A percentile compares a stretch with the other conserved stretches of the same genome.
phyloP scores from a whole-genome alignment of 1,284 basidiomycete genomes.

The Apiotrichum laibachii region DNA sequence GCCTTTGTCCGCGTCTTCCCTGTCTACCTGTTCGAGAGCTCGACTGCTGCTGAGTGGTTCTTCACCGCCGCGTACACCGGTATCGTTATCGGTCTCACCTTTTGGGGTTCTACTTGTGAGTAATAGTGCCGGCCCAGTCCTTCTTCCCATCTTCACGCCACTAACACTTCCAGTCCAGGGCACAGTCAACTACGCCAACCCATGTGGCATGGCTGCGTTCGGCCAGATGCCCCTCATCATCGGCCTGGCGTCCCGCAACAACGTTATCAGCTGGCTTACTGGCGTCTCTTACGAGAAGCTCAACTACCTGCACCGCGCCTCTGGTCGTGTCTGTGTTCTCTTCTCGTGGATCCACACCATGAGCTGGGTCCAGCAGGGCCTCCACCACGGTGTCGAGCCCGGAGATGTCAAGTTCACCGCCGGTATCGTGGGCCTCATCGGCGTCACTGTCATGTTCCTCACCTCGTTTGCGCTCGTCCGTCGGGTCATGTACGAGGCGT shows the following conservation, averaged over 20 bases:
- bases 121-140: too few species aligned
- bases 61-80: slow-evolving; percentile 20
- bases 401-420: neutral
- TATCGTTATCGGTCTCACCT: slow-evolving; percentile 16
- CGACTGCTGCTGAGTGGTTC: slow-evolving; percentile 15
- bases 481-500: slow-evolving; percentile 55
- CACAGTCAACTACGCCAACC: slow-evolving; percentile 12
- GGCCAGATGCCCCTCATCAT: slow-evolving; percentile 61
- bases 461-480: slow-evolving; percentile 53
- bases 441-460: slow-evolving; percentile 52
- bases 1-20: slow-evolving; percentile 22
- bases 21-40: slow-evolving; percentile 8
- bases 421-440: slow-evolving; percentile 19
- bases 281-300: slow-evolving; percentile 62
- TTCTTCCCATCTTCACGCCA: neutral
- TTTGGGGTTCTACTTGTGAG: slow-evolving; percentile 11
- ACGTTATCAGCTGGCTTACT: slow-evolving; percentile 61
- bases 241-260: slow-evolving; percentile 65
- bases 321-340: slow-evolving; percentile 32
- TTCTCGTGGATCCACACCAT: slow-evolving; percentile 37
- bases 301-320: slow-evolving; percentile 44
- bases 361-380: slow-evolving; percentile 18
- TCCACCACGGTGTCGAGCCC: slow-evolving; percentile 1
- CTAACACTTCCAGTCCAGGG: slow-evolving; percentile 8
- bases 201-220: slow-evolving; percentile 1